These are phyloP conservation scores for Recurvomyces mirabilis DNA, from an alignment of 495 filamentous ascomycete genomes.

Conservation along the genomic window DNA sequence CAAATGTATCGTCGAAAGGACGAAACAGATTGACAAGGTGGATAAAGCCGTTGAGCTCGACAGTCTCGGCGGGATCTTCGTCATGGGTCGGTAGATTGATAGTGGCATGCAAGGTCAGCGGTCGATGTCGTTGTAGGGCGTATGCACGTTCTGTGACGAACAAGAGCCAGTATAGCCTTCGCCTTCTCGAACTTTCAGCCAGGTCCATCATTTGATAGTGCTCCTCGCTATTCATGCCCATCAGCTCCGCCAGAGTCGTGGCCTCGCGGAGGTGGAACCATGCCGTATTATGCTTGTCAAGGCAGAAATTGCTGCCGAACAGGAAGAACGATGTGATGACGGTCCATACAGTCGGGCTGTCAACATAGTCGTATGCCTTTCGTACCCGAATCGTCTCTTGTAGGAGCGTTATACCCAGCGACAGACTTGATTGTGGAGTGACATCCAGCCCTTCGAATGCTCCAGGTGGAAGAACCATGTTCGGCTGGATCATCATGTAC, in stretches of 20 bases:
- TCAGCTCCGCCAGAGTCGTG: conserved; percentile 45
- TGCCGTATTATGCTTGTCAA: conserved; percentile 59
- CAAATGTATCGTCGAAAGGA: conserved; percentile 59
- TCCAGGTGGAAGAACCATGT: conserved; percentile 43
- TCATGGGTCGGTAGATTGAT: conserved; percentile 51
- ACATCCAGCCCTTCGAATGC: conserved; percentile 31
- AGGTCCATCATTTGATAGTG: conserved; percentile 38
- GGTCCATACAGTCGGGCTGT: conserved; percentile 52
- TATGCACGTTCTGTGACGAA: conserved; percentile 65
- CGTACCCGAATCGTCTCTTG: conserved; percentile 66
- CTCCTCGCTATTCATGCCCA: conserved; percentile 51
- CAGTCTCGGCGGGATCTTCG: conserved; percentile 33
- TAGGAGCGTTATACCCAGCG: conserved; percentile 48
- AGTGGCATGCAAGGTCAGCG: conserved; percentile 56
- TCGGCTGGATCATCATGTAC: conserved; percentile 75
- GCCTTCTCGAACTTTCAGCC: conserved; percentile 42
- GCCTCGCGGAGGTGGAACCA: conserved; percentile 66
- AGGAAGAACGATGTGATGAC: conserved; percentile 72
- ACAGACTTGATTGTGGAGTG: conserved; percentile 6
- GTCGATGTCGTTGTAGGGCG: conserved; percentile 64
- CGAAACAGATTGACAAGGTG: conserved; percentile 57
- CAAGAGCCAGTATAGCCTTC: conserved; percentile 60
- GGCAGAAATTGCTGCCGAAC: conserved; percentile 62
- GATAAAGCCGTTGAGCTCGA: conserved; percentile 46
- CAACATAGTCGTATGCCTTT: conserved; percentile 62